A percentile compares a stretch with the other conserved stretches of the same genome.
phyloP scores from a whole-genome alignment of 2,329 filamentous ascomycete genomes.

The Massarina eburnea region DNA sequence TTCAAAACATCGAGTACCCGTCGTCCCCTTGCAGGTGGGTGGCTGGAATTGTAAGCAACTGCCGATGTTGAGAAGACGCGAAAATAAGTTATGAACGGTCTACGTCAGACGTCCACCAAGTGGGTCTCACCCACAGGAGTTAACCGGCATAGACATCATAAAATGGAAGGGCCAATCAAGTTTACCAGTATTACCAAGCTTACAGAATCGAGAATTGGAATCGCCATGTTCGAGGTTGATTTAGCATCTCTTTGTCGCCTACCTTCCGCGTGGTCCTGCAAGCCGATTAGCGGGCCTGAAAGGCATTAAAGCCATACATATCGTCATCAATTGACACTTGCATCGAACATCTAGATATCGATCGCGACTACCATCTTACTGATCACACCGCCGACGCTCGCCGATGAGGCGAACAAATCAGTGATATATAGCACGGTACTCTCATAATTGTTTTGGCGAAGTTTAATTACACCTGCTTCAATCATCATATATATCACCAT shows the following conservation, averaged over 20 bases:
- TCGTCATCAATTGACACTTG: conserved; percentile 3
- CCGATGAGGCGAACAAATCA: conserved; percentile 1
- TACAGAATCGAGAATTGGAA: background rate
- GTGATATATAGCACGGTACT: conserved; percentile 12
- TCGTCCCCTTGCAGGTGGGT: no score
- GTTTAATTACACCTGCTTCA: background rate
- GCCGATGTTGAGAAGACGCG: no score
- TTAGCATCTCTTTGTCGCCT: background rate
- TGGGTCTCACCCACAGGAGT: no score
- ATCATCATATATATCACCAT: conserved; percentile 6
- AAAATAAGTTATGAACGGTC: no score
- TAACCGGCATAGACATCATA: no score
- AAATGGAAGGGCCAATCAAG: no score
- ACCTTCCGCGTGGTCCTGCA: conserved; percentile 6
- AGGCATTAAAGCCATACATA: background rate
- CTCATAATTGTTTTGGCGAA: background rate
- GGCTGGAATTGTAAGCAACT: no score
- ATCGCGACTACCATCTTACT: background rate
- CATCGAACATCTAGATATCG: background rate
- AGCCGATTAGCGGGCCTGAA: conserved; percentile 9
- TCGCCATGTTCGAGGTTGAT: background rate
- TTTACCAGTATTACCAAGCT: background rate
- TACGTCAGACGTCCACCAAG: no score
- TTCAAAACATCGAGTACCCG: no score
- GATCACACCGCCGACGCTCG: conserved; percentile 7